Evolutionary conservation across 495 filamentous ascomycete genomes (phyloP), one percentile per base, ranked within the genome.

Genomic region (Talaromyces ruber): DNA sequence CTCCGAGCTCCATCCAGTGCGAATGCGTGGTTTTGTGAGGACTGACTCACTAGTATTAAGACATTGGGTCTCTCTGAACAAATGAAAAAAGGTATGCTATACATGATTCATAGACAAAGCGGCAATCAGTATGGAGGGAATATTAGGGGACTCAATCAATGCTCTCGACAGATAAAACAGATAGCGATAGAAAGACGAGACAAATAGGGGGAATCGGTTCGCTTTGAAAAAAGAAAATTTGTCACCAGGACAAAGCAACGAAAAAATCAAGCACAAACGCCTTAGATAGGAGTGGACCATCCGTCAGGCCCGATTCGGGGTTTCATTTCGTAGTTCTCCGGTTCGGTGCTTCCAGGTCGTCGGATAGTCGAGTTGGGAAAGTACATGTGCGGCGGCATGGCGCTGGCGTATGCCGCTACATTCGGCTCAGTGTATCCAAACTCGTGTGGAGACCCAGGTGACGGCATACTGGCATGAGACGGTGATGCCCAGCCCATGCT

Each of bases 401-500:
- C 76, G n/a, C 75, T 79, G 4, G 77, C 74, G 60, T 78, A 78
- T n/a, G 75, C 68, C 5, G 82, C 81, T 55, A 82, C 85, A 25
- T 70, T 79, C 21, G 87, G 86, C 58, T 93, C 89, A 1, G 88
- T 86, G 64, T 92, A 92, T 43, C 82, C 79, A 64, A 86, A 91
- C 51, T 82, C 80, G 55, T 83, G 82, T 25, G 80, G 81, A 28
- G 87, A 88, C 6, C 85, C 82, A 1, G 88, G 88, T 3, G 87
- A 89, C 25, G 83, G 81, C 72, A 86, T 81, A 65, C 72, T 78
- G 52, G 81, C 80, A 58, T 86, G 83, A 16, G 84, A 84, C 3
- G 89, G 88, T 0, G 88, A 91, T 39, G 85, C 83, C 89, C 89
- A 93, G 11, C 88, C 87, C 16, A 84, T 74, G 62, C 81, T 88